phyloP scores from a whole-genome alignment of 306 rosid genomes.

The Cercis canadensis region DNA sequence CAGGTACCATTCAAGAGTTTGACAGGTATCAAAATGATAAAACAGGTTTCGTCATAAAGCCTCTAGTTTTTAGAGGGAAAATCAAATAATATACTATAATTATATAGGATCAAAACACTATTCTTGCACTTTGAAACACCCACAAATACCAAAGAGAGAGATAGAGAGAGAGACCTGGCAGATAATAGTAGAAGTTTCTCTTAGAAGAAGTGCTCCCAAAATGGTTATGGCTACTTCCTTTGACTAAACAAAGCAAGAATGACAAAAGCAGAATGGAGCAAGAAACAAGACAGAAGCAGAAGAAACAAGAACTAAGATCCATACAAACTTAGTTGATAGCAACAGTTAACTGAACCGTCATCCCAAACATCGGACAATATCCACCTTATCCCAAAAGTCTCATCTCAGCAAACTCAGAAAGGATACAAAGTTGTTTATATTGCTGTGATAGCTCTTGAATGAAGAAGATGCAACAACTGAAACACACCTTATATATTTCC shows the following conservation, averaged over 20 bases:
- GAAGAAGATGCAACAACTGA: constrained; percentile 3
- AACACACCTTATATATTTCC: neutral
- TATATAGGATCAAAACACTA: too few species aligned
- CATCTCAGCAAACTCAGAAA: constrained; percentile 34
- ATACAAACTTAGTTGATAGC: constrained; percentile 54
- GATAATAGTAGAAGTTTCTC: constrained; percentile 32
- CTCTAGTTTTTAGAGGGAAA: too few species aligned
- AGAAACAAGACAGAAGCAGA: constrained; percentile 40
- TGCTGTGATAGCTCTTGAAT: constrained; percentile 2
- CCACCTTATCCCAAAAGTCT: constrained; percentile 39
- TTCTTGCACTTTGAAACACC: too few species aligned
- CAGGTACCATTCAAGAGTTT: constrained; percentile 29
- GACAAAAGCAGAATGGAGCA: constrained; percentile 39
- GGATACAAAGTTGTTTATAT: constrained; percentile 10
- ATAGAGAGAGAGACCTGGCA: constrained; percentile 33
- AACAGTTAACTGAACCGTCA: constrained; percentile 60
- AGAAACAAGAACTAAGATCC: constrained; percentile 49
- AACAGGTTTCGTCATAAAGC: constrained; percentile 9
- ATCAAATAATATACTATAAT: too few species aligned
- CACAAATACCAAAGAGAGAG: constrained; percentile 6
- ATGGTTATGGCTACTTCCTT: constrained; percentile 31
- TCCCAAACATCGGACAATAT: constrained; percentile 31
- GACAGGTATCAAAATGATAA: constrained; percentile 41
- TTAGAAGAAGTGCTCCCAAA: constrained; percentile 25
- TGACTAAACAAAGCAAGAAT: constrained; percentile 40